Conservation (phyloP, 805 yeast species). For the Sungouiella thailandica region DNA sequence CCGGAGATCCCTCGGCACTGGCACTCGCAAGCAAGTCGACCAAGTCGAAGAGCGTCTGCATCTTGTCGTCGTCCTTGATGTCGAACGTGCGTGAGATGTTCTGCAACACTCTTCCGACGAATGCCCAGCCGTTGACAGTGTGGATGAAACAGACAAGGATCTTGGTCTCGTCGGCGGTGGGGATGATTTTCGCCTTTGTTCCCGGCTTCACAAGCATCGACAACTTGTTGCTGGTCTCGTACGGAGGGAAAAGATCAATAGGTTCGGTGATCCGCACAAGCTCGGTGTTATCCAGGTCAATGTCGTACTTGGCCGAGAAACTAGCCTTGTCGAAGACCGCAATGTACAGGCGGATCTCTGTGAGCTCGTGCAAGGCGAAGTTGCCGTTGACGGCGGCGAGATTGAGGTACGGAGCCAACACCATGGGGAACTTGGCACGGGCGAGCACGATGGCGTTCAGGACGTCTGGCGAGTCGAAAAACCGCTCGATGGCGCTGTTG, state of each 20-base stretch:
- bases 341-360: conserved; percentile 59
- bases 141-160: conserved; percentile 61
- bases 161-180: conserved; percentile 35
- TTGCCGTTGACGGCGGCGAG: conserved; percentile 59
- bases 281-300: conserved; percentile 51
- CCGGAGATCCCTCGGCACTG: conserved; percentile 33
- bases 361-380: conserved; percentile 61
- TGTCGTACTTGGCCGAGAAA: conserved; percentile 35
- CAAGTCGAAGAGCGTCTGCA: conserved; percentile 42
- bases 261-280: conserved; percentile 45
- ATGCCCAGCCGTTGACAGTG: conserved; percentile 81
- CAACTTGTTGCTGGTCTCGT: conserved; percentile 43
- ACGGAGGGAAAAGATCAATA: conserved; percentile 53
- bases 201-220: conserved; percentile 42
- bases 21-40: conserved; percentile 48
- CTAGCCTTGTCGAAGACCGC: conserved; percentile 36
- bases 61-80: conserved; percentile 31
- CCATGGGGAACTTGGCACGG: conserved; percentile 70
- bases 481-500: conserved; percentile 36
- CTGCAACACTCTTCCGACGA: conserved; percentile 73
- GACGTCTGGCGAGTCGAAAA: conserved; percentile 43
- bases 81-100: conserved; percentile 45
- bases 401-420: conserved; percentile 56
- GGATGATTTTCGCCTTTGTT: conserved; percentile 68
- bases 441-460: conserved; percentile 46